Evolutionary conservation across 768 basidiomycete genomes (phyloP).

Genomic region (Wakefieldia striispora): DNA sequence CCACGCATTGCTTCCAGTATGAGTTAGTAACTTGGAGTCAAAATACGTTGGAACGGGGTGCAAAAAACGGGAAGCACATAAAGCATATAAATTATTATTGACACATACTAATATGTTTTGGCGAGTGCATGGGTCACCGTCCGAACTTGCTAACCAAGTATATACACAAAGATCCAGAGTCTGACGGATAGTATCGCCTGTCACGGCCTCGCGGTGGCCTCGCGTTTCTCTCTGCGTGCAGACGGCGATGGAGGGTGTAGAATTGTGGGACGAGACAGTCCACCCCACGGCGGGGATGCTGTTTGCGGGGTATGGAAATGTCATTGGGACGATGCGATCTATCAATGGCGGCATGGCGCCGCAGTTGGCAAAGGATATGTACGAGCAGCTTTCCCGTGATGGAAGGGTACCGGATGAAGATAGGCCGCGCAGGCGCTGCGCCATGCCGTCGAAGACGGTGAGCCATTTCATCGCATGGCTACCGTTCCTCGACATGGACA

Average conservation of each 20-base stretch:
- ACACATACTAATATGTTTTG: too few relatives aligned
- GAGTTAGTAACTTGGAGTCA: too few relatives aligned
- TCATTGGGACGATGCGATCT: constrained; percentile 45
- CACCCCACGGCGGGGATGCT: constrained; percentile 44
- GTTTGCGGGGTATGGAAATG: constrained; percentile 27
- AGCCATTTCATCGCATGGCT: background rate
- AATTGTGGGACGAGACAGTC: constrained; percentile 34
- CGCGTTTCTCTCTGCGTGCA: too few relatives aligned
- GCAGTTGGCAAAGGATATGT: constrained; percentile 31
- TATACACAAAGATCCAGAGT: too few relatives aligned
- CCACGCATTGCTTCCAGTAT: too few relatives aligned
- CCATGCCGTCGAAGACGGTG: background rate
- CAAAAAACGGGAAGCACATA: too few relatives aligned
- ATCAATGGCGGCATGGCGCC: constrained; percentile 38
- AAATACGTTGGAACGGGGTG: too few relatives aligned
- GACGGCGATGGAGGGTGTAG: background rate
- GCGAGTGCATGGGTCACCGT: too few relatives aligned
- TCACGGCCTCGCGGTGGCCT: too few relatives aligned
- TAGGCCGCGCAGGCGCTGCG: background rate
- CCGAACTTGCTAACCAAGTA: too few relatives aligned
- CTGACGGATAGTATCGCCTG: too few relatives aligned
- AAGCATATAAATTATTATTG: too few relatives aligned
- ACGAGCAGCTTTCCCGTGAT: constrained; percentile 8
- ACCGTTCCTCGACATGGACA: background rate
- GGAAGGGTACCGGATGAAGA: background rate